These are phyloP conservation scores for Solanum appendiculatum DNA, from an alignment of 257 asterid genomes.

Conservation along the genomic window DNA sequence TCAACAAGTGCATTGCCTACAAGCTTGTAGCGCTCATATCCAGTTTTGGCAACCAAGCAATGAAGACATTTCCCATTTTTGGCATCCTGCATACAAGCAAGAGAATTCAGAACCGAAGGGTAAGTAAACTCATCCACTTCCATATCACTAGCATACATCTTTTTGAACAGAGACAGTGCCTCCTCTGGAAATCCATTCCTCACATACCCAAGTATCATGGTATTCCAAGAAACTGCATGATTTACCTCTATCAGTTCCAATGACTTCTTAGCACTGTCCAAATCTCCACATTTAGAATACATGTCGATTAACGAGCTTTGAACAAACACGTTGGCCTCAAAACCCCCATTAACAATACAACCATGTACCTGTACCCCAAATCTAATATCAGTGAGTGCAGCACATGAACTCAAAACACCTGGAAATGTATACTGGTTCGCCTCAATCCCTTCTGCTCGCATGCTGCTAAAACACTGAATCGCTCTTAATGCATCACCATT, in stretches of 20 bases:
- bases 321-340: conserved; percentile 59
- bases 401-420: conserved; percentile 60
- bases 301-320: conserved; percentile 66
- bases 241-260: conserved; percentile 38
- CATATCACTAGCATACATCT: conserved; percentile 48
- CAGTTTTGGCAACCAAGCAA: conserved; percentile 53
- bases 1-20: conserved; percentile 73
- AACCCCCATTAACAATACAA: conserved; percentile 59
- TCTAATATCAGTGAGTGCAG: conserved; percentile 20
- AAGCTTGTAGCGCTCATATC: conserved; percentile 35
- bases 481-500: conserved; percentile 41
- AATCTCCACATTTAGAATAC: conserved; percentile 74
- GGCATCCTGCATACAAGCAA: conserved; percentile 35
- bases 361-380: conserved; percentile 66
- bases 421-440: conserved; percentile 83
- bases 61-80: conserved; percentile 39
- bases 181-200: conserved; percentile 31
- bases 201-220: conserved; percentile 68
- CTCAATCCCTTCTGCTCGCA: conserved; percentile 53
- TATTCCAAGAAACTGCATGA: conserved; percentile 61
- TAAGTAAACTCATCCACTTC: conserved; percentile 55
- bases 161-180: conserved; percentile 46
- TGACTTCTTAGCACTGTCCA: conserved; percentile 45
- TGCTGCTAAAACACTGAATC: conserved; percentile 45
- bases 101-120: conserved; percentile 69